Evolutionary conservation across 176 grass and related monocot species (phyloP).

Genomic region (Sorghum bicolor): Sorghum_bicolor_NCBIv3 NC_012871.2:52578001-52578500

Average conservation of each 20-base stretch:
- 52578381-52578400: constrained; percentile 62
- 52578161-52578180: constrained; percentile 87
- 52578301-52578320: constrained; percentile 69
- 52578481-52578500: constrained; percentile 94
- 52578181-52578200: constrained; percentile 68
- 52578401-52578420: constrained; percentile 84
- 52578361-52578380: constrained; percentile 82
- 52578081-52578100: constrained; percentile 58
- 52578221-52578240: too few relatives aligned
- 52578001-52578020: background rate
- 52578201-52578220: constrained; percentile 55
- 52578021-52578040: background rate
- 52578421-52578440: constrained; percentile 67
- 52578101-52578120: constrained; percentile 66
- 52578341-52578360: constrained; percentile 72
- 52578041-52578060: constrained; percentile 77
- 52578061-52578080: constrained; percentile 66
- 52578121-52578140: constrained; percentile 75
- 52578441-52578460: constrained; percentile 88
- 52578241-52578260: too few relatives aligned
- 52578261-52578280: background rate
- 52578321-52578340: constrained; percentile 84
- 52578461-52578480: constrained; percentile 88
- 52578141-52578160: constrained; percentile 77
- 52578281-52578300: too few relatives aligned